Evolutionary conservation across 768 basidiomycete species (phyloP), one percentile per base, ranked within the genome.

Genomic region (Psilocybe azurescens): DNA sequence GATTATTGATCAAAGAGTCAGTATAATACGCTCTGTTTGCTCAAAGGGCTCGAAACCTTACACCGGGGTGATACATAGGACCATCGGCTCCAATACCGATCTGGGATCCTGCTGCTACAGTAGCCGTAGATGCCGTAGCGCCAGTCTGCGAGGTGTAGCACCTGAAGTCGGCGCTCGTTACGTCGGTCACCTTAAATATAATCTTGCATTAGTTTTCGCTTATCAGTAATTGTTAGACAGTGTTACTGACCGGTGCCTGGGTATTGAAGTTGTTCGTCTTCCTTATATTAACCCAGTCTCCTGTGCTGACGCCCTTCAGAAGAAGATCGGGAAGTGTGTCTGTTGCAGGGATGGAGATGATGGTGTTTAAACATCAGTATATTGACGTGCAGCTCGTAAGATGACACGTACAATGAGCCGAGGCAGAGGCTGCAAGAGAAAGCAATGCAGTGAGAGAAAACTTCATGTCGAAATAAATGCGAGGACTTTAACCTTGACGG

Each of bases 261-360:
- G 69, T 72, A 60, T 83, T 71, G 69, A 67, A 81, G 71, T 84
- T 84, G 72, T 82, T 81, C 16, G 82, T 82, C 65, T 75, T 59
- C 24, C 81, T 76, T 56, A 82, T 76, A 62, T 81, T 75, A 24
- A 68, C 64, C 82, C 81, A 83, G 16, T 70, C 70, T 5, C 78
- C 58, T 9, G 79, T 79, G 10, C 69, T 74, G 20, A 63, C 65
- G 6, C 82, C 81, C 28, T 75, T 74, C 14, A 77, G 74, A 44
- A 80, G 73, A 33, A 84, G 72, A 16, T 78, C 75, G 3, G 80
- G 78, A 71, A 82, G 80, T 9, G 80, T 83, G 70, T 82, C 80
- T 82, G 59, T 20, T 11, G 7, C 24, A 24, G 24, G 24, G 24
- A 24, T 24, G n/a, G 13, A 0, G 32, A 3, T 1, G 29, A 28